A percentile compares a stretch with the other conserved stretches of the same genome.
Conservation (phyloP, 768 basidiomycete species). For the Gymnopilus junonius region DNA sequence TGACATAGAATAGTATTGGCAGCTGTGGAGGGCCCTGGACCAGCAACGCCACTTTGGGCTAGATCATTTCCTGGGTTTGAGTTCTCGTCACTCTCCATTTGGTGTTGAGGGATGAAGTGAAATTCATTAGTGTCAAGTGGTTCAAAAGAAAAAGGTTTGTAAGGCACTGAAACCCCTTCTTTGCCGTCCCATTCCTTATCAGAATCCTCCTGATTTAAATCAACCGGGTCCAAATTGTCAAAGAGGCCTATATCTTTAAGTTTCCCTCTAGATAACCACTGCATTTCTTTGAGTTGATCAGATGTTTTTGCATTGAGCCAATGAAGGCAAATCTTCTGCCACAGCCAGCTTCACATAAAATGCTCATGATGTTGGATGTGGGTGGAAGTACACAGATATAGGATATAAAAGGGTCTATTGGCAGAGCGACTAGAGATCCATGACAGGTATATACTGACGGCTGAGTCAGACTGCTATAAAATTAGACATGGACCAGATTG, state of each 20-base stretch:
- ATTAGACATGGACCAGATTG: too few species aligned
- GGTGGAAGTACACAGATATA: too few species aligned
- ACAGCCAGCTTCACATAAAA: neutral
- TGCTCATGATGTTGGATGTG: neutral
- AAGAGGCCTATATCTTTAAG: neutral
- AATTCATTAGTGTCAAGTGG: neutral
- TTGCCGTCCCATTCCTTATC: neutral
- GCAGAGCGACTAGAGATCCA: too few species aligned
- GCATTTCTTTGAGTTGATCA: neutral
- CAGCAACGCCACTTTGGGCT: neutral
- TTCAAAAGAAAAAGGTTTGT: neutral
- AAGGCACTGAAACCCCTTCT: neutral
- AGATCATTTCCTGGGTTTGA: too few species aligned
- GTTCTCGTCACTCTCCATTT: neutral
- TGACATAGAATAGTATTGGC: neutral
- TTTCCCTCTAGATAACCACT: neutral
- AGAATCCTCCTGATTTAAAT: neutral
- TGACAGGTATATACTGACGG: too few species aligned
- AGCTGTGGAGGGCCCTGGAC: neutral
- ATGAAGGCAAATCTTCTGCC: neutral
- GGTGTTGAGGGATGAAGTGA: neutral
- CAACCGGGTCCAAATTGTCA: neutral
- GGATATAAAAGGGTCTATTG: too few species aligned
- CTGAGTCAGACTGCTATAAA: too few species aligned
- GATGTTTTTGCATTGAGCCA: neutral